These are phyloP conservation scores for Trichoderma sp. DNA, from an alignment of 2,329 filamentous ascomycete species.

Conservation along the genomic window DNA sequence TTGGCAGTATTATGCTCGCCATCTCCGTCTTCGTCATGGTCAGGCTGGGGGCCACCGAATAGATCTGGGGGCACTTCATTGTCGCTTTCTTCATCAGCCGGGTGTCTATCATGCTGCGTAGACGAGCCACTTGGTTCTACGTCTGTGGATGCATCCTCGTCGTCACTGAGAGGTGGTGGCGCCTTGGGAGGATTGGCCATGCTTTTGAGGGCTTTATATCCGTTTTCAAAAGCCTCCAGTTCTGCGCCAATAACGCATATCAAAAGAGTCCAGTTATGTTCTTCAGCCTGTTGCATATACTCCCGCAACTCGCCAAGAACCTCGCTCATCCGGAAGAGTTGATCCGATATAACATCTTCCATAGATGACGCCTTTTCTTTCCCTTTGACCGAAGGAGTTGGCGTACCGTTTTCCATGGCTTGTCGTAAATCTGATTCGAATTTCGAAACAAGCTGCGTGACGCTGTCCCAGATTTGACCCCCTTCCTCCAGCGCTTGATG, in stretches of 20 bases:
- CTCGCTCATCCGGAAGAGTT: conserved; percentile 57
- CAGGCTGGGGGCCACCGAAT: conserved; percentile 37
- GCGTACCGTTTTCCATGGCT: conserved; percentile 47
- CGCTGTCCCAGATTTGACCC: conserved; percentile 64
- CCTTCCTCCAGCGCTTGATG: conserved; percentile 68
- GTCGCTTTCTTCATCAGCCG: conserved; percentile 28
- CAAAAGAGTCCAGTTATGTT: conserved; percentile 70
- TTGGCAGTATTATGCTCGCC: conserved; percentile 26
- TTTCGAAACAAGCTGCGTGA: conserved; percentile 58
- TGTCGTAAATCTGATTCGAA: conserved; percentile 67
- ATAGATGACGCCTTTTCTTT: conserved; percentile 37
- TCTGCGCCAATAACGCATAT: conserved; percentile 77
- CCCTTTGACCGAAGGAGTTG: conserved; percentile 32
- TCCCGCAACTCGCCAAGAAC: conserved; percentile 59
- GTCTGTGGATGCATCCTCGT: conserved; percentile 22
- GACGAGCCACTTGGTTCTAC: conserved; percentile 8
- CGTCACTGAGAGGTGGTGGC: neutral
- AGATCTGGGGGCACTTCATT: conserved; percentile 30
- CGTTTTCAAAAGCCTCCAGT: conserved; percentile 65
- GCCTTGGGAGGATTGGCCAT: conserved; percentile 22
- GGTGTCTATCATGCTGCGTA: neutral
- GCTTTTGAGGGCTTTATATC: conserved; percentile 54
- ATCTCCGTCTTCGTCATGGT: conserved; percentile 29
- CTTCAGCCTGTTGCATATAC: conserved; percentile 57
- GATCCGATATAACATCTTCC: conserved; percentile 46